Percentiles rank a stretch among this genome's conserved stretches.
These are phyloP conservation scores for Saussurea involucrata DNA, from an alignment of 129 eudicot genomes.

Conservation along the genomic window DNA sequence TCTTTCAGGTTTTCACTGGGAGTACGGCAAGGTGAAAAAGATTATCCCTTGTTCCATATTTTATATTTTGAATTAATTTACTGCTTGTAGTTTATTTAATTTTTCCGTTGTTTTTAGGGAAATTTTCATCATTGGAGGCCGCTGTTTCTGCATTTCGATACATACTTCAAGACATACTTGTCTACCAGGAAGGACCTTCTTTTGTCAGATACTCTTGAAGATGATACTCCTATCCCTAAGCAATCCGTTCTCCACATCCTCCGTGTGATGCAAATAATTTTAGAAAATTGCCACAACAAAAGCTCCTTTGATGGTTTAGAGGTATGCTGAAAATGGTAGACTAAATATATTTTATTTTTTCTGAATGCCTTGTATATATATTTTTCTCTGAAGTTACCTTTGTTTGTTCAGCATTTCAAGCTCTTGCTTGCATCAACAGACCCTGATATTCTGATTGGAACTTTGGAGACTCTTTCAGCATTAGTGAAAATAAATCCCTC, in stretches of 20 bases:
- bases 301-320: constrained; percentile 85
- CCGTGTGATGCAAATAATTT: constrained; percentile 89
- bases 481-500: constrained; percentile 87
- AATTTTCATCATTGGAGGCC: constrained; percentile 99
- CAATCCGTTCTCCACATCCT: constrained; percentile 80
- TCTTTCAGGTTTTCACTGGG: constrained; percentile 94
- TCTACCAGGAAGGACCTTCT: constrained; percentile 80
- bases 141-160: constrained; percentile 85
- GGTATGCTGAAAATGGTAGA: constrained; percentile 44
- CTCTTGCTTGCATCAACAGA: constrained; percentile 97
- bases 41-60: neutral
- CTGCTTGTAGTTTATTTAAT: constrained; percentile 7
- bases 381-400: neutral
- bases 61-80: neutral
- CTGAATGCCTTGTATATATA: neutral
- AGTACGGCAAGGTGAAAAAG: constrained; percentile 72
- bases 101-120: constrained; percentile 54
- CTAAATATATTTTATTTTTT: neutral
- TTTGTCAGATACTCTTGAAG: constrained; percentile 60
- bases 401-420: constrained; percentile 80
- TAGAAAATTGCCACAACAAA: constrained; percentile 89
- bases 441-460: constrained; percentile 81
- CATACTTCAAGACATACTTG: constrained; percentile 82
- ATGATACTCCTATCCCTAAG: constrained; percentile 65
- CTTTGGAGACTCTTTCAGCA: constrained; percentile 83